Evolutionary conservation across 129 eudicot genomes (phyloP).

Genomic region (carrot (Daucus carota)): DH1_v3.0 NC_030386.2:7833501-7834000

Average conservation of each 20-base stretch:
- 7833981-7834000: too few species aligned
- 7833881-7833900: too few species aligned
- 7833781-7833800: slow-evolving; percentile 3
- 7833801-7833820: not conserved
- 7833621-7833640: not conserved
- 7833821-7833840: not conserved
- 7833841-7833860: not conserved
- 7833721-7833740: not conserved
- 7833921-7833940: too few species aligned
- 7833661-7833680: not conserved
- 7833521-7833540: not conserved
- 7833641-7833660: not conserved
- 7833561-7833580: not conserved
- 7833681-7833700: not conserved
- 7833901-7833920: too few species aligned
- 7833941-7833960: too few species aligned
- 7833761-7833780: slow-evolving; percentile 31
- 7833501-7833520: not conserved
- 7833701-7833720: not conserved
- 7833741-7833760: slow-evolving; percentile 33
- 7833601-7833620: not conserved
- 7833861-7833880: too few species aligned
- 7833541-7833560: not conserved
- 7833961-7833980: too few species aligned
- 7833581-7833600: not conserved